Base-by-base conservation (phyloP, 148 eudicot species). In the Talinum fruticosum region DNA sequence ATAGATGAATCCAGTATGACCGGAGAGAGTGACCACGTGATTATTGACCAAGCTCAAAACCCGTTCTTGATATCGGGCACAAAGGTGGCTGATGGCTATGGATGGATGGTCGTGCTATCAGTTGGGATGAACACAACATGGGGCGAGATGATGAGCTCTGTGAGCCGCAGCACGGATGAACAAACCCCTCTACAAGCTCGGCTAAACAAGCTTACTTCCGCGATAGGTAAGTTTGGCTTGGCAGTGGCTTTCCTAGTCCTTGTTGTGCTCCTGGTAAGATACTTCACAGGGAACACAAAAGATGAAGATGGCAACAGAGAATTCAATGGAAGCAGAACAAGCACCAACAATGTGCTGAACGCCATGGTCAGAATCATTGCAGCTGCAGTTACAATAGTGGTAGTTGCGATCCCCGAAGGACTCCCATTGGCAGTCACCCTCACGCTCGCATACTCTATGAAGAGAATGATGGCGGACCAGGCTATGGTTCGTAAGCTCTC, bases 131-230 rank as follows among this genome's bases (percentile, higher is more conserved):
- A 85, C 80, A 86, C 91, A 0, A 75, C 83, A 5, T 90, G 93
- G 93, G 93, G 93, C 14, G 82, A 85, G 75, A 87, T 87, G 91
- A 90, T 90, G 91, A 90, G 93, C 79, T 88, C 93, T 4, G 88
- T 90, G 24, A 81, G 82, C 23, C 80, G 80, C 0, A 84, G 79
- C 33, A 73, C 89, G 2, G 78, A 81, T 33, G 87, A 90, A 53
- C 85, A 81, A 76, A 88, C 91, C 12, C 91, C 91, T 24, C 69
- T 90, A 64, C 93, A 90, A 82, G 83, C 80, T 30, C 82, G 91
- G 21, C 86, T 90, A 19, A 79, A 90, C 79, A 85, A 81, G 28
- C 51, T 90, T 45, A 87, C 91, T 21, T 80, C 93, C 10, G 66
- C 91, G 0, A 86, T 90, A 1, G 91, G 91, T 29, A 88, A 88